Evolutionary conservation across 495 filamentous ascomycete species (phyloP).

Genomic region (Neurospora sp.): DNA sequence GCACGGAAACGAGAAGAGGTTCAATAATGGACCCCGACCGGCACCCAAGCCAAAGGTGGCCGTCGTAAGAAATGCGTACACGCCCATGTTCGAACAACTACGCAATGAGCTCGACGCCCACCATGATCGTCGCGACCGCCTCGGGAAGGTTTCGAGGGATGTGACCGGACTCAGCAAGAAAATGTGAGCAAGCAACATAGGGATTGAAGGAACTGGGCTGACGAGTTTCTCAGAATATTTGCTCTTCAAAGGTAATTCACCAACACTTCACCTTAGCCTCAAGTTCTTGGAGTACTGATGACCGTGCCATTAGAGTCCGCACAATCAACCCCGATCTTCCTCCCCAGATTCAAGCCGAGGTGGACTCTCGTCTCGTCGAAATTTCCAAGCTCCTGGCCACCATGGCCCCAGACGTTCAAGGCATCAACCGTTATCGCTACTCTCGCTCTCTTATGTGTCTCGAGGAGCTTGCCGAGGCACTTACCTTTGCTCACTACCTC

Average conservation of each 20-base stretch:
- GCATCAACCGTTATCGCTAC: conserved; percentile 77
- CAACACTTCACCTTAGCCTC: not conserved
- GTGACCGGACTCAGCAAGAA: conserved; percentile 94
- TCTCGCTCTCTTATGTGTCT: conserved; percentile 74
- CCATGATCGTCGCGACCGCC: conserved; percentile 80
- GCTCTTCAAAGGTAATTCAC: conserved; percentile 67
- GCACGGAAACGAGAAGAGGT: conserved; percentile 42
- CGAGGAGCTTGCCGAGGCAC: conserved; percentile 87
- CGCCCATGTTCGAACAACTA: conserved; percentile 76
- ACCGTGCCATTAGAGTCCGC: conserved; percentile 39
- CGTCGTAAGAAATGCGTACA: conserved; percentile 38
- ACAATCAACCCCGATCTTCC: conserved; percentile 55
- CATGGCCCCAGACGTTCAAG: conserved; percentile 62
- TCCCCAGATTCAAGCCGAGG: conserved; percentile 51
- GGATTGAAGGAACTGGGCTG: conserved; percentile 4
- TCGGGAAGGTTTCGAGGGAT: conserved; percentile 82
- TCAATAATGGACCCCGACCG: conserved; percentile 19
- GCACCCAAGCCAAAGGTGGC: conserved; percentile 11
- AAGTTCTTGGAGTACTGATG: not conserved
- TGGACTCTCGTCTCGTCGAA: conserved; percentile 49
- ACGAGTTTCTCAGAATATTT: conserved; percentile 59
- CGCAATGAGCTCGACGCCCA: conserved; percentile 86
- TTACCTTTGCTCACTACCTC: conserved; percentile 80
- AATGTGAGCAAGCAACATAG: conserved; percentile 51
- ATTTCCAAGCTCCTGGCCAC: conserved; percentile 57